A percentile compares a stretch with the other conserved stretches of the same genome.
These are phyloP conservation scores for Leccinellum rugosiceps DNA, from an alignment of 768 basidiomycete genomes.

Conservation along the genomic window DNA sequence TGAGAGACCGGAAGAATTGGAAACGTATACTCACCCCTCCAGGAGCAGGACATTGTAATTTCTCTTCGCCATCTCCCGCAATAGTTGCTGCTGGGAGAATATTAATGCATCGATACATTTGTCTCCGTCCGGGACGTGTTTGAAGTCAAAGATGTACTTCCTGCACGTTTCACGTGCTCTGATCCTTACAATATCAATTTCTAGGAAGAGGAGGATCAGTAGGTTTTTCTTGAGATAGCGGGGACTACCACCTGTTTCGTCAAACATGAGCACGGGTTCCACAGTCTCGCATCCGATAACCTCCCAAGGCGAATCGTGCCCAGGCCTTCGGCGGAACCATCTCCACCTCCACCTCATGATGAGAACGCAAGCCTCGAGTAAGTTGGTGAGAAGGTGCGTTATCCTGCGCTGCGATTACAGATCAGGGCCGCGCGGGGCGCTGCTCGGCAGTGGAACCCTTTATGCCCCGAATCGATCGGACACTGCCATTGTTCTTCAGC, in stretches of 20 bases:
- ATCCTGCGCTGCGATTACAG: constrained; percentile 17
- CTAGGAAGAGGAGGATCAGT: constrained; percentile 33
- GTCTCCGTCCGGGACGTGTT: constrained; percentile 41
- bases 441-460: constrained; percentile 2
- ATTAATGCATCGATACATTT: constrained; percentile 52
- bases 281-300: constrained; percentile 66
- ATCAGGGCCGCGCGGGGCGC: constrained; percentile 9
- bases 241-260: constrained; percentile 54
- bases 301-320: constrained; percentile 63
- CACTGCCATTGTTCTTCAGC: constrained; percentile 23
- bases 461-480: constrained; percentile 4
- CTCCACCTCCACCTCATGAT: constrained; percentile 35
- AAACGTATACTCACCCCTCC: constrained; percentile 53
- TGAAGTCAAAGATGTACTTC: constrained; percentile 60
- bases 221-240: constrained; percentile 4
- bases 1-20: not conserved
- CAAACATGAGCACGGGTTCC: constrained; percentile 62
- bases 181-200: constrained; percentile 57
- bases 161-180: constrained; percentile 52
- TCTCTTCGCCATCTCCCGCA: constrained; percentile 50
- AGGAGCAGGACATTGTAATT: constrained; percentile 61
- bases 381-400: constrained; percentile 11
- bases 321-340: constrained; percentile 46
- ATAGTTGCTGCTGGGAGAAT: constrained; percentile 63
- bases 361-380: constrained; percentile 13